phyloP scores from a whole-genome alignment of 2,329 filamentous ascomycete species.

The Paracamarosporium sp. region DNA sequence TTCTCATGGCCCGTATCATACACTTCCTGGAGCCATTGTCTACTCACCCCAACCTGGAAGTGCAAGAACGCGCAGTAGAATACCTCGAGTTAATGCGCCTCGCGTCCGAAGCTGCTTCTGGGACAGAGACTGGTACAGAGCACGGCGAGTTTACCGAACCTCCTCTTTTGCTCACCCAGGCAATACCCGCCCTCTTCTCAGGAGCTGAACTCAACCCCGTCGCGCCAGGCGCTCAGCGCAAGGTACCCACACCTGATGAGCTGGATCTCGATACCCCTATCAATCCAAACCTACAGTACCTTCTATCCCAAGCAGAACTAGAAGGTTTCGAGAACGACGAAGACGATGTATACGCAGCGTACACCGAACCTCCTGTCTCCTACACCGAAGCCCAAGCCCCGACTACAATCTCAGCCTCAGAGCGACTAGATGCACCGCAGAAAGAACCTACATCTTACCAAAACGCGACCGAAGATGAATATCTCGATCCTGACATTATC shows the following conservation, averaged over 20 bases:
- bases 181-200: conserved; percentile 84
- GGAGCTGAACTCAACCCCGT: conserved; percentile 94
- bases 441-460: conserved; percentile 52
- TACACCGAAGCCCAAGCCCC: conserved; percentile 22
- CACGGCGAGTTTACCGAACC: conserved; percentile 75
- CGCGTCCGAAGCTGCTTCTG: conserved; percentile 79
- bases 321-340: conserved; percentile 52
- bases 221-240: conserved; percentile 78
- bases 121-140: conserved; percentile 63
- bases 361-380: conserved; percentile 50
- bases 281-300: conserved; percentile 71
- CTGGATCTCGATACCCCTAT: conserved; percentile 84
- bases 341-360: conserved; percentile 55
- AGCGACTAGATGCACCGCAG: conserved; percentile 49
- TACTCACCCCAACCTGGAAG: conserved; percentile 85
- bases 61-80: conserved; percentile 93
- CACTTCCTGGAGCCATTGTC: conserved; percentile 81
- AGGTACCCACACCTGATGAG: conserved; percentile 79
- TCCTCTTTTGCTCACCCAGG: conserved; percentile 86
- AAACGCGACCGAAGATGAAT: conserved; percentile 53
- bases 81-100: conserved; percentile 89
- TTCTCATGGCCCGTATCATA: conserved; percentile 82
- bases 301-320: conserved; percentile 65
- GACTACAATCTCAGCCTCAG: conserved; percentile 47
- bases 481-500: conserved; percentile 76